Evolutionary conservation across 2,329 filamentous ascomycete species (phyloP), one percentile per base, ranked within the genome.

Genomic region (Colletotrichum cereale): DNA sequence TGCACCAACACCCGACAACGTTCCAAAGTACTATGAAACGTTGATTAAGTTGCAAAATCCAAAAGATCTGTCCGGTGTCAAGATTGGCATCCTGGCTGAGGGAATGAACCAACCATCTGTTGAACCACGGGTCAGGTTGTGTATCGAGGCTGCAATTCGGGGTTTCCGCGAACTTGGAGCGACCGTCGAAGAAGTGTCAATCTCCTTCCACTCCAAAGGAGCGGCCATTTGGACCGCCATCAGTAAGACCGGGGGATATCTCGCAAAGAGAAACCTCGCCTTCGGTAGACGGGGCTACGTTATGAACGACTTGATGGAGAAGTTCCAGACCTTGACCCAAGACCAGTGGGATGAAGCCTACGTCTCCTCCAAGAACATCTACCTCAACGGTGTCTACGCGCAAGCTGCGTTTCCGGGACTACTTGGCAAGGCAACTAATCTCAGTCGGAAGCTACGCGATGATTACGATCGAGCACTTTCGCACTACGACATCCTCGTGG

Each of bases 161-260:
- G 79, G 73, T 52, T 83, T 87, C 74, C 67, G 74, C 34, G 76
- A 80, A 12, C 79, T 82, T 10, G 85, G 86, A 1, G 85, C 85
- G 2, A 75, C 77, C 10, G 83, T 88, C 5, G 72, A 80, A 4
- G 82, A 86, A 10, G 74, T 87, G 1, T 85, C 83, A 0, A 78
- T 88, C 3, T 85, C 86, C 0, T 79, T 86, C 73, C 87, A 89
- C 73, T 75, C 79, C 5, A 75, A 84, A 7, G 86, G 84, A 0
- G 82, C 85, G 0, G 77, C 82, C 0, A 83, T 88, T 60, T 88
- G 86, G 86, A 87, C 85, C 80, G 80, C 0, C 74, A 79, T 40
- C 77, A 60, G 63, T 44, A 56, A 69, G 42, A 52, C 61, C 2
- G 66, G 66, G 10, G 66, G 66, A 11, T 69, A 69, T 5, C 53